Base-by-base conservation (phyloP, 331 rosid species). In the Malus hybrid region DNA sequence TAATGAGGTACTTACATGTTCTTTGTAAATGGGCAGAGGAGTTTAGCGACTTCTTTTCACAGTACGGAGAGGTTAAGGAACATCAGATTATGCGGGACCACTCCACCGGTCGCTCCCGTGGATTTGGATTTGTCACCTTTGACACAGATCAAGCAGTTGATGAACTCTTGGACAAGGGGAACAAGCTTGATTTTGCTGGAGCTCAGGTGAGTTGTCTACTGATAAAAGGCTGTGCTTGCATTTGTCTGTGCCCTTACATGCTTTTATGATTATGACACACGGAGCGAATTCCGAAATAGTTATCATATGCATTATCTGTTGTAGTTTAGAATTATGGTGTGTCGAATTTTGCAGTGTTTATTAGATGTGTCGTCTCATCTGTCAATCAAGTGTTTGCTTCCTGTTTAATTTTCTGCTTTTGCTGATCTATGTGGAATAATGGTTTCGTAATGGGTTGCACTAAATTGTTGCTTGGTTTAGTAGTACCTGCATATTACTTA, bases 1-100 rank as follows among this genome's bases (percentile, higher is more conserved):
- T 76, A 6, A 24, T 33, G 69, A 57, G 71, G 64, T 50, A 15
- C 74, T 78, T 57, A 77, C 9, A 34, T 54, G 48, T 36, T 71
- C 52, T n/a, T 63, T 81, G 32, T 28, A 34, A 73, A 34, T 87
- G 66, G 83, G 88, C 91, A 94, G 99, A 94, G 76, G 99, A 94
- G 88, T 87, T 94, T 59, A 86, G 87, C 48, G 95, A 89, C 76
- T 94, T 92, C 79, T 94, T 94, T 85, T 78, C 85, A 20, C 93
- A 88, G 80, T 94, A 80, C 76, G 99, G 99, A 22, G 97, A 90
- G 76, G 97, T 94, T n/a, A 89, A 84, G 79, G 97, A 94, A 73
- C 86, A 92, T 85, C 99, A 94, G 81, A 92, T 94, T 73, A 94
- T 94, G 97, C 87, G 96, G 28, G 99, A 94, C 80, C 99, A 94